Evolutionary conservation across 257 asterid species (phyloP).

Genomic region (Solanum microdontum): DNA sequence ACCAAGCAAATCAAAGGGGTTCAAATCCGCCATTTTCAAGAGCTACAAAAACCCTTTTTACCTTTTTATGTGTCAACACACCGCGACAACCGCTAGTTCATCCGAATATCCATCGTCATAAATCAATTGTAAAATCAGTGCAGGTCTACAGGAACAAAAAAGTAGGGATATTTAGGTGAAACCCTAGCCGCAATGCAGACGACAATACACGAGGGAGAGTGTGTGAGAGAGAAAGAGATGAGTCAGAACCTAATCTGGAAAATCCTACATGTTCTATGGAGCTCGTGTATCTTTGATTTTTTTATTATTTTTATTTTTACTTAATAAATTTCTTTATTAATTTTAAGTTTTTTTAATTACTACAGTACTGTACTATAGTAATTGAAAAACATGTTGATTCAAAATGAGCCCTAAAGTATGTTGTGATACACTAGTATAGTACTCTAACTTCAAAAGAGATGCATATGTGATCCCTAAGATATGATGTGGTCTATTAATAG

Average conservation of each 20-base stretch:
- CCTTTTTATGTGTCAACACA: background rate
- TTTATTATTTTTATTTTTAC: background rate
- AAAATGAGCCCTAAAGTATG: background rate
- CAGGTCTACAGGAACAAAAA: background rate
- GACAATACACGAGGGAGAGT: background rate
- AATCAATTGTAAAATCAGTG: background rate
- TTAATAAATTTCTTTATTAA: too few relatives aligned
- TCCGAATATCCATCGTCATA: conserved; percentile 10
- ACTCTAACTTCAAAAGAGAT: background rate
- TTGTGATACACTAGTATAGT: background rate
- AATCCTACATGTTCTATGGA: conserved; percentile 1
- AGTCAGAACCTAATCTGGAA: conserved; percentile 8
- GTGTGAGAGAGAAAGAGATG: background rate
- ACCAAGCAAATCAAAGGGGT: conserved; percentile 84
- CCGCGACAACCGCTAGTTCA: background rate
- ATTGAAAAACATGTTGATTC: background rate
- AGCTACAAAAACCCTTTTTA: conserved; percentile 8
- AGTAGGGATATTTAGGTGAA: conserved; percentile 26
- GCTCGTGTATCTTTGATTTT: background rate
- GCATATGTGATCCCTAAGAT: background rate
- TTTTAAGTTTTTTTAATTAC: background rate
- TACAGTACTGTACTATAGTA: background rate
- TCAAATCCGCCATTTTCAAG: conserved; percentile 53
- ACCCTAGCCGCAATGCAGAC: conserved; percentile 75
- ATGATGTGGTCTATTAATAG: background rate